These are phyloP conservation scores for Paulownia fortunei DNA, from an alignment of 257 asterid genomes.

Conservation along the genomic window DNA sequence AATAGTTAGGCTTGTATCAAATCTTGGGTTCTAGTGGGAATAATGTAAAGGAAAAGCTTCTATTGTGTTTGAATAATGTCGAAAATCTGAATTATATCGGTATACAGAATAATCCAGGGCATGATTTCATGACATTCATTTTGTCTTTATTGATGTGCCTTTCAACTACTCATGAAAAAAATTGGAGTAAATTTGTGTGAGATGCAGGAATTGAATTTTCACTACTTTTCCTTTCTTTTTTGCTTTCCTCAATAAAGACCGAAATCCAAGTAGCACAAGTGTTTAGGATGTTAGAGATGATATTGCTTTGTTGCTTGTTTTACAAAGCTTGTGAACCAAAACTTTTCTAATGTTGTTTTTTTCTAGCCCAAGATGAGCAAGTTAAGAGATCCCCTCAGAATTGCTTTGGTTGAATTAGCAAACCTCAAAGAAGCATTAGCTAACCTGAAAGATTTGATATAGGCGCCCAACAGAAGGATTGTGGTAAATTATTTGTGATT, in stretches of 20 bases:
- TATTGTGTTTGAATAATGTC: background rate
- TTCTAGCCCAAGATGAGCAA: slow-evolving; percentile 59
- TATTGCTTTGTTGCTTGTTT: slow-evolving; percentile 2
- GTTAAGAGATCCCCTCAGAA: slow-evolving; percentile 63
- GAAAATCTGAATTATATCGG: background rate
- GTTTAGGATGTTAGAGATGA: background rate
- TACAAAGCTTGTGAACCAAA: slow-evolving; percentile 23
- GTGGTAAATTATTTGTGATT: slow-evolving; percentile 33
- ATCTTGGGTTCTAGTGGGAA: slow-evolving; percentile 9
- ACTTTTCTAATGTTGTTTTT: background rate
- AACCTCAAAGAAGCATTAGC: slow-evolving; percentile 61
- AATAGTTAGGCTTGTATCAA: background rate
- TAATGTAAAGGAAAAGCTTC: background rate
- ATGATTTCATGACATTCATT: background rate
- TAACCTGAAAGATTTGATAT: slow-evolving; percentile 41
- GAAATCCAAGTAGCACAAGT: background rate
- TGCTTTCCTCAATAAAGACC: background rate
- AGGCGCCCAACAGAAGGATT: slow-evolving; percentile 25
- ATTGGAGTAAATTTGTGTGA: background rate
- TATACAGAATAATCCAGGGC: background rate
- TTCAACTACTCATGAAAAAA: background rate
- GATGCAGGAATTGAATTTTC: background rate
- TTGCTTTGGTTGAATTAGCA: slow-evolving; percentile 63
- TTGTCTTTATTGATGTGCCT: slow-evolving; percentile 4
- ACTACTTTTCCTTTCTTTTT: background rate